Evolutionary conservation across 257 asterid species (phyloP).

Genomic region (Gynochthodes officinalis): DNA sequence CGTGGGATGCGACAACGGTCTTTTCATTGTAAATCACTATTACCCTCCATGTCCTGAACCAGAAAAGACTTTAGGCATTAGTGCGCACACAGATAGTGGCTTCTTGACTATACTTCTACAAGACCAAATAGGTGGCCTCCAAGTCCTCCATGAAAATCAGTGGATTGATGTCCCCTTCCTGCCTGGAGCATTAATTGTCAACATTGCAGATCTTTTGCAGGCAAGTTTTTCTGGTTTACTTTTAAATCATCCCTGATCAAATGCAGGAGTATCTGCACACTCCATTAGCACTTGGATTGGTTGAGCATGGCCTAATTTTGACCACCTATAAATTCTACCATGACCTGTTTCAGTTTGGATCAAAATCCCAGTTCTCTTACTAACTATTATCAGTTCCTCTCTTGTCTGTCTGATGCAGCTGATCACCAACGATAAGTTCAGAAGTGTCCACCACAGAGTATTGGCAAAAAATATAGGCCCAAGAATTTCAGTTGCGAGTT

Average conservation of each 20-base stretch:
- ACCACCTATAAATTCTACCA: background rate
- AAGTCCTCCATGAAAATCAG: too few species aligned
- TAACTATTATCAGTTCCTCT: background rate
- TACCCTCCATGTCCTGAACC: too few species aligned
- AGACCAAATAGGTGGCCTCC: too few species aligned
- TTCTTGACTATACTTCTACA: too few species aligned
- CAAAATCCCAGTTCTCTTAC: too few species aligned
- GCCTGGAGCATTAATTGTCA: conserved; percentile 43
- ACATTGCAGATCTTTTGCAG: conserved; percentile 51
- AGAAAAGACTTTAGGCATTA: too few species aligned
- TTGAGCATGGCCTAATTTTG: too few species aligned
- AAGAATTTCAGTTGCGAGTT: conserved; percentile 35
- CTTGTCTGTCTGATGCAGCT: conserved; percentile 24
- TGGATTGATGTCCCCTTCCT: conserved; percentile 47
- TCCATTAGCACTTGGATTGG: too few species aligned
- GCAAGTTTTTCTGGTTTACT: background rate
- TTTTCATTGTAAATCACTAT: conserved; percentile 9
- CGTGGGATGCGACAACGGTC: conserved; percentile 31
- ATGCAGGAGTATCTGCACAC: background rate
- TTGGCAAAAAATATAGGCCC: conserved; percentile 26
- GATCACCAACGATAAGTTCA: conserved; percentile 41
- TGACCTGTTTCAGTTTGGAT: background rate
- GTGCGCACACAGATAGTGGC: too few species aligned
- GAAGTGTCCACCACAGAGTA: conserved; percentile 41
- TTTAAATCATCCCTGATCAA: background rate